Evolutionary conservation across 192 early-diverging fungal species (phyloP), one percentile per base, ranked within the genome.

Genomic region (Backusella psychrophila): DNA sequence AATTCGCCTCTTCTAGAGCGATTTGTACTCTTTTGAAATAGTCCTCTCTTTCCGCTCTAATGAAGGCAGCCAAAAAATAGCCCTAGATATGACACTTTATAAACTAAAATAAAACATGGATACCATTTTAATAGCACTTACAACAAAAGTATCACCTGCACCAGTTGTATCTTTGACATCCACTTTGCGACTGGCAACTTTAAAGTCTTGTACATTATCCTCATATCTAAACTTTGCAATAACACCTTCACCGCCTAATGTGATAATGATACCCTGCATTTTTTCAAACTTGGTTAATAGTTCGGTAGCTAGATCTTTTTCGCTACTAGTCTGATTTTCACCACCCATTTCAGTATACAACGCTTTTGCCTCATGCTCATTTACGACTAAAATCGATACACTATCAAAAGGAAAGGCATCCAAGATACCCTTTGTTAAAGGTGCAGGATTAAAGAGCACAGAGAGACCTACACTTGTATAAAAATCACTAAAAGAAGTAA

Each of bases 391-490:
- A 35, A 95, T 86, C 72, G 94, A 91, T 6, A 93, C 91, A 36
- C 85, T 59, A 17, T 93, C 83, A 35, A 93, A 71, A 0, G 81
- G 86, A 71, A 85, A 92, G 73, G 80, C 72, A 42, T 71, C 73
- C 33, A 75, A 79, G 80, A 87, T 78, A 72, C 71, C 71, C 53
- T 74, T 14, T 49, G 84, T 75, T 78, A 95, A 88, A 14, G 96
- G 96, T 4, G 96, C 92, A 0, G 96, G 95, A 78, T 98, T 98
- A 80, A 94, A 92, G 69, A 93, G 80, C 6, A 95, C 84, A 56
- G 84, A 91, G 76, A 97, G 74, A 3, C 91, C 91, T 88, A 34
- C 31, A 35, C 29, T 19, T 71, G 15, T 66, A 72, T 69, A 42
- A 21, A n/a, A 63, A 72, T 46, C 39, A 39, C 41, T 14, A 46